Evolutionary conservation across 169 alveolate genomes (phyloP).

Genomic region (Theileria sp.): DNA sequence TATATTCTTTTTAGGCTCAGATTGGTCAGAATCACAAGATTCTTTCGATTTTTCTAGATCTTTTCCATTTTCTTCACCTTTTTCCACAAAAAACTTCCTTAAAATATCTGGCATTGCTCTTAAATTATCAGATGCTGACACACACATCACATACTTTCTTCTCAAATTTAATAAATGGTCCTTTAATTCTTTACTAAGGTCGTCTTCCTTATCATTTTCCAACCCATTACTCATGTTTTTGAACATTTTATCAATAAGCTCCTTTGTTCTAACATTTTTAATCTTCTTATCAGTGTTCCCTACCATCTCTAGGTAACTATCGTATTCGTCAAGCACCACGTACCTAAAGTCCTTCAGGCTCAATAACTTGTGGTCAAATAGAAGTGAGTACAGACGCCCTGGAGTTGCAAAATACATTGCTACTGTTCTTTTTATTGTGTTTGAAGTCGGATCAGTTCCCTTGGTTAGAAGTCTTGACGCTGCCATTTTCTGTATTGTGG

Average conservation of each 20-base stretch:
- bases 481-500: not conserved
- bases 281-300: conserved; percentile 1
- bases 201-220: conserved; percentile 1
- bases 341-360: conserved; percentile 27
- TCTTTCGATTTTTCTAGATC: not conserved
- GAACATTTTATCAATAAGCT: conserved; percentile 8
- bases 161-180: not conserved
- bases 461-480: not conserved
- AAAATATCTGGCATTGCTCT: conserved; percentile 15
- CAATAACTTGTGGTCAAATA: conserved; percentile 26
- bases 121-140: conserved; percentile 41
- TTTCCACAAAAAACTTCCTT: conserved; percentile 12
- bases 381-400: conserved; percentile 37
- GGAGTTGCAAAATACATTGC: conserved; percentile 45
- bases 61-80: not conserved
- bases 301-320: conserved; percentile 31
- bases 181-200: not conserved
- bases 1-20: not conserved
- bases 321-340: conserved; percentile 56
- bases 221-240: not conserved
- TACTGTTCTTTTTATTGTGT: conserved; percentile 21
- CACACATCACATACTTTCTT: conserved; percentile 37
- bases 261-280: conserved; percentile 21
- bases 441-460: not conserved
- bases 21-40: not conserved